Conservation (phyloP, 2,329 filamentous ascomycete genomes). For the Beauveria bassiana region DNA sequence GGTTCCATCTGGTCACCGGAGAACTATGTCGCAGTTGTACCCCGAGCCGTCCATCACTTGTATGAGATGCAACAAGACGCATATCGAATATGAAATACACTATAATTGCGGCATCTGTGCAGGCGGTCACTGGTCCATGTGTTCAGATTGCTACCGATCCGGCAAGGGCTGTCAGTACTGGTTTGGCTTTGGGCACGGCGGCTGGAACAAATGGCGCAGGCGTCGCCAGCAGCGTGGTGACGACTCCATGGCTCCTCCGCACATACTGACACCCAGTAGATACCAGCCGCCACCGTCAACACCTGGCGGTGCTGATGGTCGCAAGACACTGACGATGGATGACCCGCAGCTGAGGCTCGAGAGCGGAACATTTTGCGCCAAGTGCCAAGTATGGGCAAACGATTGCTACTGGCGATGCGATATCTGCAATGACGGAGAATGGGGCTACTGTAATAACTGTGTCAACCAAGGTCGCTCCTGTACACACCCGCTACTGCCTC, state of each 20-base stretch:
- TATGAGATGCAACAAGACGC: conserved; percentile 56
- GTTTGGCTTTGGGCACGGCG: conserved; percentile 77
- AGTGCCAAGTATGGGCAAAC: conserved; percentile 66
- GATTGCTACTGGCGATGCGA: conserved; percentile 87
- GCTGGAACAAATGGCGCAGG: conserved; percentile 59
- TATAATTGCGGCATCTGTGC: conserved; percentile 72
- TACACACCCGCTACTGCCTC: conserved; percentile 70
- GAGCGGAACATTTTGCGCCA: conserved; percentile 76
- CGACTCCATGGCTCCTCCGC: conserved; percentile 38
- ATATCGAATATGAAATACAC: conserved; percentile 81
- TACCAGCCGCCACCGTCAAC: conserved; percentile 43
- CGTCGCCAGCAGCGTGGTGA: conserved; percentile 30
- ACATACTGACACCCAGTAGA: conserved; percentile 51
- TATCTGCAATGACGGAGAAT: conserved; percentile 82
- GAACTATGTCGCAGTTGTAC: conserved; percentile 44
- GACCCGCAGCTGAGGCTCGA: conserved; percentile 63
- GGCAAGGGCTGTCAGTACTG: conserved; percentile 76
- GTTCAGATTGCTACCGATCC: conserved; percentile 68
- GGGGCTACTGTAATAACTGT: conserved; percentile 87
- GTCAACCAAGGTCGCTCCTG: conserved; percentile 78
- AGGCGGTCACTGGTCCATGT: conserved; percentile 68
- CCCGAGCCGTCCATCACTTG: conserved; percentile 69
- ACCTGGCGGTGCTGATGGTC: conserved; percentile 46
- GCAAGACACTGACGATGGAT: conserved; percentile 54
- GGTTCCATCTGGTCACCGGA: conserved; percentile 28